Conservation (phyloP, 106 monocot species). For the Ottelia alismoides region DNA sequence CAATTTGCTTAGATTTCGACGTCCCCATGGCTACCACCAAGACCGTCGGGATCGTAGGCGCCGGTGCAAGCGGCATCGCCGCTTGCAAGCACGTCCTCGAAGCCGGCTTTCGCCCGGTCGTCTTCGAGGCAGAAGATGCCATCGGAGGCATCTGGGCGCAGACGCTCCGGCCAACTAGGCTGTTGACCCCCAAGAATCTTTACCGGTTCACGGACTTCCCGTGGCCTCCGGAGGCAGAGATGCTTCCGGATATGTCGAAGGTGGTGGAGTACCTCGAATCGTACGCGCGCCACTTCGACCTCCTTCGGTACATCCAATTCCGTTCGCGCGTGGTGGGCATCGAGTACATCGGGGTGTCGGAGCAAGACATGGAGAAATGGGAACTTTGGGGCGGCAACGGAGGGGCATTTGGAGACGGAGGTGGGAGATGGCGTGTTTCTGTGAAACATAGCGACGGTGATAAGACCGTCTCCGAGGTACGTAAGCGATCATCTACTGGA, state of each 20-base stretch:
- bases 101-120: conserved; percentile 27
- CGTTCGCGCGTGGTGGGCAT: conserved; percentile 13
- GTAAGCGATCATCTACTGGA: too few species aligned
- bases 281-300: conserved; percentile 9
- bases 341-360: conserved; percentile 22
- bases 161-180: conserved; percentile 15
- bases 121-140: conserved; percentile 21
- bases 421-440: conserved; percentile 23
- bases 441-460: conserved; percentile 22
- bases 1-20: too few species aligned
- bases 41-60: conserved; percentile 31
- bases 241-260: background rate
- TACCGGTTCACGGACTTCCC: conserved; percentile 12
- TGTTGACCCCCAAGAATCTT: conserved; percentile 11
- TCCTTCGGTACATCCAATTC: conserved; percentile 18
- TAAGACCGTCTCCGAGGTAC: too few species aligned
- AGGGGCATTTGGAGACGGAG: conserved; percentile 30
- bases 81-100: conserved; percentile 29
- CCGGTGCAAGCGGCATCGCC: conserved; percentile 32
- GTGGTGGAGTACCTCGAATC: background rate
- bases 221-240: conserved; percentile 5
- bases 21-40: too few species aligned
- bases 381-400: conserved; percentile 35
- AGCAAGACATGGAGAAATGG: conserved; percentile 21
- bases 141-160: conserved; percentile 11